Evolutionary conservation across 192 early-diverging fungal genomes (phyloP).

Genomic region (Coemansia biformis): DNA sequence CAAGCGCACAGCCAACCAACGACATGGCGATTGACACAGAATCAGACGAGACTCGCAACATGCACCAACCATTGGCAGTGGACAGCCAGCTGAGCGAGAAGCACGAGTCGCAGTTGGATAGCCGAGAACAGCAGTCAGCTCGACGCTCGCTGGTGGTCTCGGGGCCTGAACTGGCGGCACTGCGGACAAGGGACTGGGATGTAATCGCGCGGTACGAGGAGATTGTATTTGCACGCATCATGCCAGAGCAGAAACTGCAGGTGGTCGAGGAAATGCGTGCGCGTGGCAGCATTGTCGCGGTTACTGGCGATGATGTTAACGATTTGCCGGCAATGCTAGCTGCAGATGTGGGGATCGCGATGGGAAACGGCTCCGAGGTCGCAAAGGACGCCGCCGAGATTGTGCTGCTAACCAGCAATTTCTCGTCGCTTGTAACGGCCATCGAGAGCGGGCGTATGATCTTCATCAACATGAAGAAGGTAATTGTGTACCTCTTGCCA

Average conservation of each 20-base stretch:
- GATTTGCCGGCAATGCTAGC: conserved; percentile 87
- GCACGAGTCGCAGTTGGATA: no score
- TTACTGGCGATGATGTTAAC: conserved; percentile 93
- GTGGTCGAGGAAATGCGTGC: conserved; percentile 72
- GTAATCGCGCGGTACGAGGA: conserved; percentile 60
- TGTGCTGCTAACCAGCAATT: conserved; percentile 61
- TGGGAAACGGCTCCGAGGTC: conserved; percentile 78
- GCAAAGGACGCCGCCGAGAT: conserved; percentile 66
- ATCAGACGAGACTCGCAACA: no score
- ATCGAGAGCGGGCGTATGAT: conserved; percentile 77
- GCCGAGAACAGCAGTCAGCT: no score
- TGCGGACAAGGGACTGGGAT: conserved; percentile 69
- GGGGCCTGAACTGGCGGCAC: conserved; percentile 57
- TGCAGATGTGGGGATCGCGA: conserved; percentile 85
- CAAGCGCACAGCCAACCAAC: not conserved
- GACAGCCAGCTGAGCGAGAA: no score
- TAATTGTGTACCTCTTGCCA: conserved; percentile 76
- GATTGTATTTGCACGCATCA: conserved; percentile 83
- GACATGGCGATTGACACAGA: no score
- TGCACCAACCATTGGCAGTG: no score
- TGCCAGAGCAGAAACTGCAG: conserved; percentile 80
- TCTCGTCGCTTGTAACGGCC: conserved; percentile 62
- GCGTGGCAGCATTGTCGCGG: conserved; percentile 68
- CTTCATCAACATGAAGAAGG: conserved; percentile 86
- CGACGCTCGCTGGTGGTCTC: conserved; percentile 55